Conservation (phyloP, 257 asterid genomes). For the Petunia axillaris region DNA sequence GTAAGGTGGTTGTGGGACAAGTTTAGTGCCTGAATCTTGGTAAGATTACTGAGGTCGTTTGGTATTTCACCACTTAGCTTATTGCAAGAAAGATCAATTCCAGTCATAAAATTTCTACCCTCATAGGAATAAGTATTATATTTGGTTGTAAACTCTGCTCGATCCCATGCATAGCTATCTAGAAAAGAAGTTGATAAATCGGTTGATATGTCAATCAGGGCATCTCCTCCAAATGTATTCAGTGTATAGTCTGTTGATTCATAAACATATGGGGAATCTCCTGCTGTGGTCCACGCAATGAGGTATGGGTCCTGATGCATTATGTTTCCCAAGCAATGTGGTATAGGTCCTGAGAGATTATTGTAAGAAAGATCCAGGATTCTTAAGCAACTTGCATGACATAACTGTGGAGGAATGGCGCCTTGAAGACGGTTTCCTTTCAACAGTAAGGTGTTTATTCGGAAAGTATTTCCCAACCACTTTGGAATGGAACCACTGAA, state of each 20-base stretch:
- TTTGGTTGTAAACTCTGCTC: slow-evolving; percentile 21
- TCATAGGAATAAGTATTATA: not conserved
- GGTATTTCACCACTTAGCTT: slow-evolving; percentile 22
- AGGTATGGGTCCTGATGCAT: not conserved
- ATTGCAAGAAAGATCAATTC: slow-evolving; percentile 28
- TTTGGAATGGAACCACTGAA: slow-evolving; percentile 15
- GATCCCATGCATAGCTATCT: not conserved
- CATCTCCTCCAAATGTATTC: not conserved
- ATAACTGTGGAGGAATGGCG: slow-evolving; percentile 14
- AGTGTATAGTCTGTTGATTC: too few species aligned
- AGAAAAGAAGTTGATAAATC: accelerated
- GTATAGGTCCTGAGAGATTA: slow-evolving; percentile 17
- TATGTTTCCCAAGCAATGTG: slow-evolving; percentile 17
- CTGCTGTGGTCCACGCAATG: too few species aligned
- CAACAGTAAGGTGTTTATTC: not conserved
- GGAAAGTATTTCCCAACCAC: not conserved
- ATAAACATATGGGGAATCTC: too few species aligned
- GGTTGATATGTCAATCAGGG: not conserved
- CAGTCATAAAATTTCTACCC: not conserved
- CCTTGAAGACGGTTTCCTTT: slow-evolving; percentile 23
- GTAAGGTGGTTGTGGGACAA: slow-evolving; percentile 22
- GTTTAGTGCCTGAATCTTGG: not conserved
- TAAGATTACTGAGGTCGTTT: not conserved
- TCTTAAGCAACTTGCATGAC: not conserved
- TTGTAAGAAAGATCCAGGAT: slow-evolving; percentile 22